phyloP scores from a whole-genome alignment of 768 basidiomycete genomes.

The Ephemerocybe angulata region DNA sequence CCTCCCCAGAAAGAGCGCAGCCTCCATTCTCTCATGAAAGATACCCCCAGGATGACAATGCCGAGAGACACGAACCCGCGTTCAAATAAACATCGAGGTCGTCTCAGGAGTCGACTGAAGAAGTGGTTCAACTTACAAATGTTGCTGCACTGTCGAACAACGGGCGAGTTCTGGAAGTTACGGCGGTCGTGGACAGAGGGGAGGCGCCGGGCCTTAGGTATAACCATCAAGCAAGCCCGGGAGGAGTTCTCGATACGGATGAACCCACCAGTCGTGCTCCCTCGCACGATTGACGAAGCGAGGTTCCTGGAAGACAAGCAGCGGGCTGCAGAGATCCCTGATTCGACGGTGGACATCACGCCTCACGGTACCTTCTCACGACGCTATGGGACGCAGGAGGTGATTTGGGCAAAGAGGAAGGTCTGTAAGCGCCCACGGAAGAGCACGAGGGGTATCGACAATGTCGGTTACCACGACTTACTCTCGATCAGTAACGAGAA shows the following conservation, averaged over 20 bases:
- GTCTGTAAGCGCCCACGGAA: not conserved
- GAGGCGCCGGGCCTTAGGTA: not conserved
- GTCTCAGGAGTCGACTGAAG: too few species aligned
- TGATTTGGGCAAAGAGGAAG: not conserved
- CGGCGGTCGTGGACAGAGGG: not conserved
- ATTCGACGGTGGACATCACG: not conserved
- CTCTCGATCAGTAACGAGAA: not conserved
- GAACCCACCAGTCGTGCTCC: not conserved
- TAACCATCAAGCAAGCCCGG: not conserved
- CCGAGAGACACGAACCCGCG: too few species aligned
- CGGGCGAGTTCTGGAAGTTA: too few species aligned
- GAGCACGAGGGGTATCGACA: not conserved
- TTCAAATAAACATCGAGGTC: too few species aligned
- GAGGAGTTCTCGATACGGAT: not conserved
- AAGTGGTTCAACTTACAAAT: too few species aligned
- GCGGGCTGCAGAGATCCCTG: not conserved
- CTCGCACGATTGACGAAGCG: not conserved
- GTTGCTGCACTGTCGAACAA: too few species aligned
- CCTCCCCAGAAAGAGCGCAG: not conserved
- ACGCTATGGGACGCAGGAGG: not conserved
- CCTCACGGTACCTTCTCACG: not conserved
- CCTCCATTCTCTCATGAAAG: too few species aligned
- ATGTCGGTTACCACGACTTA: not conserved
- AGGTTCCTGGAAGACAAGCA: not conserved
- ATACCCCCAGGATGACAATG: too few species aligned